Conservation (phyloP, 176 grass and related monocot species). For the Coix lacrymajobi region DNA sequence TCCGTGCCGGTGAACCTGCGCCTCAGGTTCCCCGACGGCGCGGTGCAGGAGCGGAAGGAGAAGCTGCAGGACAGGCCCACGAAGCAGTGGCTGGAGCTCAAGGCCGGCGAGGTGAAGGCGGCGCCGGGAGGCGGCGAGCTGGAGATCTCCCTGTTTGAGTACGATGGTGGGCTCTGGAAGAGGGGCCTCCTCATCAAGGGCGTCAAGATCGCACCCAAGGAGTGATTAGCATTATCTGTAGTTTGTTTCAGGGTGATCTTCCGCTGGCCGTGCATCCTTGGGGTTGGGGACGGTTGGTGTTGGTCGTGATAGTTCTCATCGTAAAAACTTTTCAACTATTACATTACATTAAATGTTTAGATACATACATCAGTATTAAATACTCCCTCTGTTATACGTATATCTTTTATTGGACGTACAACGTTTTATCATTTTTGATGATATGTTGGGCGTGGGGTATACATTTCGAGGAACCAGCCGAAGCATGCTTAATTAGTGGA, state of each 20-base stretch:
- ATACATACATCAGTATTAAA: no score
- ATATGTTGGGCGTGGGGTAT: no score
- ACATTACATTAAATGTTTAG: no score
- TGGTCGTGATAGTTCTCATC: no score
- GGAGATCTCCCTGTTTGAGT: constrained; percentile 51
- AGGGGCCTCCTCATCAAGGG: constrained; percentile 43
- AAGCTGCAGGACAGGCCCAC: constrained; percentile 32
- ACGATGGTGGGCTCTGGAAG: constrained; percentile 40
- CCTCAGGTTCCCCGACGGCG: constrained; percentile 41
- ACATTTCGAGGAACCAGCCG: no score
- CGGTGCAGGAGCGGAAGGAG: constrained; percentile 32
- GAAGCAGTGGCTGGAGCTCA: constrained; percentile 31
- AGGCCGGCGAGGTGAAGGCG: constrained; percentile 22
- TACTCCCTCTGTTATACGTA: no score
- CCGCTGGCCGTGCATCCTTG: no score
- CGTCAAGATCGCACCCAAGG: constrained; percentile 33
- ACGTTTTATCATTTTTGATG: no score
- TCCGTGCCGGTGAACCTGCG: constrained; percentile 29
- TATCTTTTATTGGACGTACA: no score
- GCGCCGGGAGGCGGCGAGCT: constrained; percentile 19
- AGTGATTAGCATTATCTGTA: neutral
- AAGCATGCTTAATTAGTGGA: no score
- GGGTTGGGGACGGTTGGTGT: no score
- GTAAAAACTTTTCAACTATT: no score
- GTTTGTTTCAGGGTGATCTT: neutral